A percentile compares a stretch with the other conserved stretches of the same genome.
phyloP scores from a whole-genome alignment of 1,284 basidiomycete species.

The Leccinum cinnamomeum region DNA sequence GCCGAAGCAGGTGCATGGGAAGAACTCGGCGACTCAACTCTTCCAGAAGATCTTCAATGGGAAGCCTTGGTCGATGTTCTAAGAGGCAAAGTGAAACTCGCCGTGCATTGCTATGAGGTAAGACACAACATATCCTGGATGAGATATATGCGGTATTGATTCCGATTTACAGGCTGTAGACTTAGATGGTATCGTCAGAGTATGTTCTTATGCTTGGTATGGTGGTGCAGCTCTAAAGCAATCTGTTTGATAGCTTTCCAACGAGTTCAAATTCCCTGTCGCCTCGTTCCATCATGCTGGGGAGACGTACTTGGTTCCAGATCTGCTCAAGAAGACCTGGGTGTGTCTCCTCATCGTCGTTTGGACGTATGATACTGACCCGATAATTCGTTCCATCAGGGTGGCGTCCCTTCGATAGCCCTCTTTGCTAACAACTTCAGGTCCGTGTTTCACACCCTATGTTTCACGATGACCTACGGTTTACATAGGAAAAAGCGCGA shows the following conservation, averaged over 20 bases:
- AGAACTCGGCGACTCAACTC: conserved; percentile 39
- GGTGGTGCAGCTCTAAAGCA: conserved; percentile 20
- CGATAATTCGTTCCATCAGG: conserved; percentile 22
- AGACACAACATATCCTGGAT: neutral
- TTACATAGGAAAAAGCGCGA: conserved; percentile 58
- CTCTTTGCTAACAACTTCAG: conserved; percentile 65
- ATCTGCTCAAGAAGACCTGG: conserved; percentile 63
- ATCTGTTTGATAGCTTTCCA: conserved; percentile 50
- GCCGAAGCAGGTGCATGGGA: conserved; percentile 48
- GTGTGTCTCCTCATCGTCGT: conserved; percentile 18
- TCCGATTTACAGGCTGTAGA: conserved; percentile 42
- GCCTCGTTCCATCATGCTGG: conserved; percentile 76
- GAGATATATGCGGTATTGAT: neutral
- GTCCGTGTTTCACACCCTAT: conserved; percentile 20
- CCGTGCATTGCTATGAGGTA: conserved; percentile 56
- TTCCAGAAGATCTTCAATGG: conserved; percentile 62
- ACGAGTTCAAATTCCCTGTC: conserved; percentile 74
- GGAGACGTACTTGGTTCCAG: conserved; percentile 76
- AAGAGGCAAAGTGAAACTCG: conserved; percentile 51
- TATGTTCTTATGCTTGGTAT: conserved; percentile 22
- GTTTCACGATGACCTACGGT: neutral
- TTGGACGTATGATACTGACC: conserved; percentile 15
- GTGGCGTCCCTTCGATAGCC: conserved; percentile 55
- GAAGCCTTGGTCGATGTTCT: conserved; percentile 70
- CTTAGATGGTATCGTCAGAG: conserved; percentile 52